Evolutionary conservation across 108 stramenopile species (phyloP).

Genomic region (Cyclotella atomus): DNA sequence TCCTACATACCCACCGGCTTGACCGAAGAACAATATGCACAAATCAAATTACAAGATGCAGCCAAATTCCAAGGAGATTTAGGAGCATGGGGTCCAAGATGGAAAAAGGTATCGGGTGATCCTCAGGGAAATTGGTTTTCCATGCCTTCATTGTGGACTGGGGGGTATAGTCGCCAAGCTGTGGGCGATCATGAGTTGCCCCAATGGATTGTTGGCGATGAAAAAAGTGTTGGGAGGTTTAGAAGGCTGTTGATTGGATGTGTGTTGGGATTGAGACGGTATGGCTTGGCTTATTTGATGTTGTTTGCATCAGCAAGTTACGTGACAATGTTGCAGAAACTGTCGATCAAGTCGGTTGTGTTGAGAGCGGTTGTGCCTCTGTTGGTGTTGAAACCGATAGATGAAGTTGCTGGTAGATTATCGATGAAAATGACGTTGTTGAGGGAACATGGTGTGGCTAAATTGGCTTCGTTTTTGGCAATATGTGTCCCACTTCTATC

Average conservation of each 20-base stretch:
- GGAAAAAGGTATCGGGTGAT: slow-evolving; percentile 41
- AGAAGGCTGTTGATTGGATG: background rate
- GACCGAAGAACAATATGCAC: slow-evolving; percentile 53
- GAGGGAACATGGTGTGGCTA: background rate
- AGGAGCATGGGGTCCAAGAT: slow-evolving; percentile 71
- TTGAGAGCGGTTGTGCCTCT: background rate
- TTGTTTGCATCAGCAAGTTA: background rate
- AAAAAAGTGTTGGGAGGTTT: background rate
- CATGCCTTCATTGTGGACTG: slow-evolving; percentile 58
- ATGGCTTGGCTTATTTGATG: background rate
- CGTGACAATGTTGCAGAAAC: background rate
- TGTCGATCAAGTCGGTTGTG: background rate
- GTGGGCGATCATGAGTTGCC: background rate
- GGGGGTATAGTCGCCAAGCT: slow-evolving; percentile 34
- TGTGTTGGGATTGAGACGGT: background rate
- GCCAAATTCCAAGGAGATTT: slow-evolving; percentile 54
- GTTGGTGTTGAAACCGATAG: background rate
- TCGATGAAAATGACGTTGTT: background rate
- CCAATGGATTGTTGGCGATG: background rate
- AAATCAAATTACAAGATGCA: slow-evolving; percentile 57
- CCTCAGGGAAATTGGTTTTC: slow-evolving; percentile 73
- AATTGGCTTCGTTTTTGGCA: background rate
- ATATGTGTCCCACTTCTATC: background rate
- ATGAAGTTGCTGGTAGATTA: background rate
- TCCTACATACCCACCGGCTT: slow-evolving; percentile 66